Evolutionary conservation across 1,139 yeast genomes (phyloP).

Genomic region (Saccharomycopsis hybrid): DNA sequence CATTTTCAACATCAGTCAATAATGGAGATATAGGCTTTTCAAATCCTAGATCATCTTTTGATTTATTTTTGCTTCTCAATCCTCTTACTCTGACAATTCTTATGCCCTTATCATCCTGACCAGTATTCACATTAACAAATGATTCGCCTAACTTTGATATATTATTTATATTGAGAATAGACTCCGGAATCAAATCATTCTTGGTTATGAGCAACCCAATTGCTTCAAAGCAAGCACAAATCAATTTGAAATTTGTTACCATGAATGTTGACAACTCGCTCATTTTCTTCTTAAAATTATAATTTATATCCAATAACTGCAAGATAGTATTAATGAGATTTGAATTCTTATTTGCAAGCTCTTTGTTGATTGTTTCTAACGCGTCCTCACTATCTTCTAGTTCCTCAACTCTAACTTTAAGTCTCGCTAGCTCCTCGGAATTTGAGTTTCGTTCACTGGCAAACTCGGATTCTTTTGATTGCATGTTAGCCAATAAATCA

Average conservation of each 20-base stretch:
- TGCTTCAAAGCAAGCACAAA: conserved; percentile 49
- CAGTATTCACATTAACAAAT: conserved; percentile 22
- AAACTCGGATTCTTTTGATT: conserved; percentile 56
- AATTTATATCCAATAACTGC: conserved; percentile 27
- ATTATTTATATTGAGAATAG: conserved; percentile 10
- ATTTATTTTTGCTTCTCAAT: conserved; percentile 35
- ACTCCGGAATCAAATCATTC: conserved; percentile 27
- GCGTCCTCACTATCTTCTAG: conserved; percentile 41
- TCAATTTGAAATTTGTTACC: conserved; percentile 29
- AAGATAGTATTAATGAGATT: conserved; percentile 21
- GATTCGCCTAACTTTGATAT: conserved; percentile 11
- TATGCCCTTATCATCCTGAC: conserved; percentile 30
- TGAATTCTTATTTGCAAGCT: conserved; percentile 11
- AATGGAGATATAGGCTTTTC: conserved; percentile 18
- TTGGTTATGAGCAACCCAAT: conserved; percentile 65
- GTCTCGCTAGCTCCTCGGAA: conserved; percentile 43
- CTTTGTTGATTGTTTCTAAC: conserved; percentile 24
- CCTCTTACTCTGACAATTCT: conserved; percentile 68
- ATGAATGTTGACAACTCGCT: conserved; percentile 26
- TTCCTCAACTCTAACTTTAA: conserved; percentile 42
- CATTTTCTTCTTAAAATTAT: conserved; percentile 28
- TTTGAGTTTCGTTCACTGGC: conserved; percentile 45
- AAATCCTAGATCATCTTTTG: conserved; percentile 20
- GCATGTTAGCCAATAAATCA: conserved; percentile 60
- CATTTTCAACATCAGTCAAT: conserved; percentile 14